phyloP scores from a whole-genome alignment of 2,329 filamentous ascomycete species.

The Verticillium nubilum region DNA sequence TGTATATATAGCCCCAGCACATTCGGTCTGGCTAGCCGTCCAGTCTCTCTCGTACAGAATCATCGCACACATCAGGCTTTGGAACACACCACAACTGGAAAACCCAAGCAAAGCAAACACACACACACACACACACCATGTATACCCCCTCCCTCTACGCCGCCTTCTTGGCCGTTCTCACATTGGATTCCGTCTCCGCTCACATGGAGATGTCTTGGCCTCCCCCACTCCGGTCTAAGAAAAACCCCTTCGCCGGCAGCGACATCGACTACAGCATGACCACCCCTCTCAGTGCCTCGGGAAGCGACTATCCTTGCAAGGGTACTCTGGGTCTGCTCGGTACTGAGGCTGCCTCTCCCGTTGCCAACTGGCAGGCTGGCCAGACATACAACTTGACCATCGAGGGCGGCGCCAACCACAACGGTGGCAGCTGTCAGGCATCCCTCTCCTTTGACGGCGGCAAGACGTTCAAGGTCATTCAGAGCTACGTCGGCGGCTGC shows the following conservation, averaged over 20 bases:
- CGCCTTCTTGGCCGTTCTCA: conserved; percentile 33
- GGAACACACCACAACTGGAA: background rate
- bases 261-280: conserved; percentile 68
- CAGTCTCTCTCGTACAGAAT: too few relatives aligned
- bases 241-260: conserved; percentile 38
- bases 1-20: background rate
- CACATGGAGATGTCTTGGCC: conserved; percentile 54
- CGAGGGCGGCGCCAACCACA: conserved; percentile 56
- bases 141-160: conserved; percentile 30
- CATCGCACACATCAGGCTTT: background rate
- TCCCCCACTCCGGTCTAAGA: conserved; percentile 46
- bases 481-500: conserved; percentile 51
- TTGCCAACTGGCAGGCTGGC: conserved; percentile 59
- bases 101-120: conserved; percentile 2
- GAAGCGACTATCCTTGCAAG: conserved; percentile 73
- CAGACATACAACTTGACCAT: conserved; percentile 58
- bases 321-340: conserved; percentile 48
- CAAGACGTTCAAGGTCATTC: conserved; percentile 61
- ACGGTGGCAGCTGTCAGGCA: conserved; percentile 72
- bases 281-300: conserved; percentile 53
- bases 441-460: conserved; percentile 70
- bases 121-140: conserved; percentile 23
- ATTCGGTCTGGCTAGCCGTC: background rate
- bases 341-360: conserved; percentile 42
- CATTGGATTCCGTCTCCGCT: conserved; percentile 31